Conservation (phyloP, 345 rosid genomes). For the Pugionium cornutum region DNA sequence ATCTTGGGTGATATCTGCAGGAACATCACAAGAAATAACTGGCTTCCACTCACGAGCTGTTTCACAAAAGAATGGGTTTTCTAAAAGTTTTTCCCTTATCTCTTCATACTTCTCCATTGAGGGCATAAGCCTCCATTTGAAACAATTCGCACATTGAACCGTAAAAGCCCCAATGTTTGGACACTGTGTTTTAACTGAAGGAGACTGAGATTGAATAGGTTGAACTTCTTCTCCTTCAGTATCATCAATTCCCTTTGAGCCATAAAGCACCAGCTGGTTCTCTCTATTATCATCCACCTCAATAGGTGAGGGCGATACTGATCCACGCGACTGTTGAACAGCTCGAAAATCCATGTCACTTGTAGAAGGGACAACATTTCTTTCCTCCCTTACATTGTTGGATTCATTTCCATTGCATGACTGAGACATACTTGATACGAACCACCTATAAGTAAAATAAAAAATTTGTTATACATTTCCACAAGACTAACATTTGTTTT, state of each 20-base stretch:
- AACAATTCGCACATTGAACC: slow-evolving; percentile 83
- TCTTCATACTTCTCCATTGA: slow-evolving; percentile 87
- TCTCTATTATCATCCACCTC: slow-evolving; percentile 16
- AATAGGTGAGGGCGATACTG: slow-evolving; percentile 30
- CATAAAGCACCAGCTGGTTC: slow-evolving; percentile 69
- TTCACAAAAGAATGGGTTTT: slow-evolving; percentile 70
- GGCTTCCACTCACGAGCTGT: slow-evolving; percentile 81
- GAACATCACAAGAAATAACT: slow-evolving; percentile 69
- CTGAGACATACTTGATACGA: too few relatives aligned
- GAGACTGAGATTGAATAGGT: slow-evolving; percentile 32
- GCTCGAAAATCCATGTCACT: too few relatives aligned
- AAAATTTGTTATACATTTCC: too few relatives aligned
- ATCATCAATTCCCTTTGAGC: too few relatives aligned
- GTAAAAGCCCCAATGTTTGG: slow-evolving; percentile 91
- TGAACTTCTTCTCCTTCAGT: slow-evolving; percentile 29
- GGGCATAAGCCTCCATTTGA: slow-evolving; percentile 93
- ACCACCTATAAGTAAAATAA: too few relatives aligned
- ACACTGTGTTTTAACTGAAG: slow-evolving; percentile 41
- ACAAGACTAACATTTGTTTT: too few relatives aligned
- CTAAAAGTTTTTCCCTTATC: slow-evolving; percentile 76
- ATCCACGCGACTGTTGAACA: too few relatives aligned
- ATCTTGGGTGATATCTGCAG: slow-evolving; percentile 86
- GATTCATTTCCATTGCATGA: too few relatives aligned
- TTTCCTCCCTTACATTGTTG: too few relatives aligned
- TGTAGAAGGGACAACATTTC: too few relatives aligned